Conservation (phyloP, 495 filamentous ascomycete genomes). For the Elasticomyces elasticus region DNA sequence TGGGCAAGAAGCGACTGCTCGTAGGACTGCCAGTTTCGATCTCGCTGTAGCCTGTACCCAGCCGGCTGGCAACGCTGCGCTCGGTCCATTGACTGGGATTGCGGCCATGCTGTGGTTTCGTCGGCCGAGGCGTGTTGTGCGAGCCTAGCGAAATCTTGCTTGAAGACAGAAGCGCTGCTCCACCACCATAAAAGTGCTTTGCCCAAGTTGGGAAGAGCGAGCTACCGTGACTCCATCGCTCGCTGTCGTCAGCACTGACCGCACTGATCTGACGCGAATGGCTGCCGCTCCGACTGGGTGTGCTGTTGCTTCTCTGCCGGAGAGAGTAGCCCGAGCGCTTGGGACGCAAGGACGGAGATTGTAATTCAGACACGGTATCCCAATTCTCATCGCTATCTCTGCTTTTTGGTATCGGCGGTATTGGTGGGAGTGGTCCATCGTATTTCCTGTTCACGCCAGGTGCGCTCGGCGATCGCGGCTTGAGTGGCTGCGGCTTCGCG, state of each 20-base stretch:
- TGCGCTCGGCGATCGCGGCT: neutral
- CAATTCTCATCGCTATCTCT: constrained; percentile 27
- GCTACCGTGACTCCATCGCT: constrained; percentile 14
- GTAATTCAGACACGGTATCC: constrained; percentile 31
- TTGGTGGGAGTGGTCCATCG: constrained; percentile 17
- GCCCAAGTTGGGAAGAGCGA: constrained; percentile 20
- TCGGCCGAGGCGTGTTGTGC: constrained; percentile 31
- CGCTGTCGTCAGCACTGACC: constrained; percentile 11
- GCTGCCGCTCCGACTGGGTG: constrained; percentile 13
- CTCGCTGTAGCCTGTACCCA: constrained; percentile 20
- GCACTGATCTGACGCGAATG: constrained; percentile 17
- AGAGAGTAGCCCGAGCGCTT: constrained; percentile 31
- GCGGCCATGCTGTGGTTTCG: constrained; percentile 15
- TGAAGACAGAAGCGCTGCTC: constrained; percentile 8
- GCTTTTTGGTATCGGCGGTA: constrained; percentile 19
- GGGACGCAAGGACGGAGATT: constrained; percentile 25
- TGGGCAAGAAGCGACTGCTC: constrained; percentile 30
- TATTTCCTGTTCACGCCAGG: constrained; percentile 10
- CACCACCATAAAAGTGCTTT: constrained; percentile 17
- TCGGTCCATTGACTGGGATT: constrained; percentile 29
- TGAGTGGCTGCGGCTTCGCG: constrained; percentile 19
- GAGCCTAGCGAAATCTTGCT: constrained; percentile 14
- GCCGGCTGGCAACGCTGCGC: constrained; percentile 22
- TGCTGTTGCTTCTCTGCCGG: constrained; percentile 20
- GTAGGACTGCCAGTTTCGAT: constrained; percentile 22